Conservation (phyloP, 306 rosid genomes). For the Sicyos baderoa region DNA sequence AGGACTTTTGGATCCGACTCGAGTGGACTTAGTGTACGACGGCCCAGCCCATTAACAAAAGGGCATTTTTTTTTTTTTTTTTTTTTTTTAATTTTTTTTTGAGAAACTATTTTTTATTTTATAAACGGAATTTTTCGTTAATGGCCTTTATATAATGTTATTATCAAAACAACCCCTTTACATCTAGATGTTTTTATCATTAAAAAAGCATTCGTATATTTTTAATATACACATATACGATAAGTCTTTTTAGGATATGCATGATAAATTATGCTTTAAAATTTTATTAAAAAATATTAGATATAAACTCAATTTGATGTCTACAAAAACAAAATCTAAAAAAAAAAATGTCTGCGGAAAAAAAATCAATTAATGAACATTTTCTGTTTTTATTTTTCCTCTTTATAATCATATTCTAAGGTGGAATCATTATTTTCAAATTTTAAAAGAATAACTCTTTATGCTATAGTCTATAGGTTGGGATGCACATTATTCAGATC, state of each 20-base stretch:
- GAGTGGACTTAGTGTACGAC: slow-evolving; percentile 5
- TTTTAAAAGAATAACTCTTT: neutral
- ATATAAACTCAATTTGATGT: neutral
- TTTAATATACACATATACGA: too few species aligned
- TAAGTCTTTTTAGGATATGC: too few species aligned
- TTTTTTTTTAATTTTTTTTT: too few species aligned
- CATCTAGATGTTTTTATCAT: too few species aligned
- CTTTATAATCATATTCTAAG: neutral
- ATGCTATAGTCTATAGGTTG: neutral
- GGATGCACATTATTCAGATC: neutral
- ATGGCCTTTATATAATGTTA: neutral
- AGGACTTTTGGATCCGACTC: slow-evolving; percentile 8
- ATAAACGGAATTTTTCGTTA: neutral
- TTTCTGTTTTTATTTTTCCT: neutral
- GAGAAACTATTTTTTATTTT: too few species aligned
- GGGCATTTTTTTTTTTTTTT: too few species aligned
- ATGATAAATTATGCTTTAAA: neutral
- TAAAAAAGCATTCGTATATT: too few species aligned
- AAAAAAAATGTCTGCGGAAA: too few species aligned
- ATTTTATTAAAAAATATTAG: neutral
- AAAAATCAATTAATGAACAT: neutral
- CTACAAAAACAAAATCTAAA: neutral
- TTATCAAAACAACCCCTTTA: neutral
- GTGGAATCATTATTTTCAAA: neutral
- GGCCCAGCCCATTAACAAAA: neutral